phyloP scores from a whole-genome alignment of 106 monocot species.

The Vanilla planifolia region DNA sequence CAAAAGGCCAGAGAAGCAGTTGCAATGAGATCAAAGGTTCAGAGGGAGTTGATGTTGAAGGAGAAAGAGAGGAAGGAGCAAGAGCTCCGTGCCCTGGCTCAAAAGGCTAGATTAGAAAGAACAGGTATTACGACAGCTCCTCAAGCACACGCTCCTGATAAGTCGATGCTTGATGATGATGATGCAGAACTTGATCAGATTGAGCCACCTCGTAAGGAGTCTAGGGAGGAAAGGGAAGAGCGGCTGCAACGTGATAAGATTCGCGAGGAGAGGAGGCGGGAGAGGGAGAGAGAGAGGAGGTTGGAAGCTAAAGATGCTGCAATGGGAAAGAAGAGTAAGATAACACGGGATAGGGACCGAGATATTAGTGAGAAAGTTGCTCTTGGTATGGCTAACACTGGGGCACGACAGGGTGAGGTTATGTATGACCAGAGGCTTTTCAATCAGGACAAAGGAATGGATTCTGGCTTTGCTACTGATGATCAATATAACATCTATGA shows the following conservation, averaged over 20 bases:
- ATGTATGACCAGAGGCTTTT: conserved; percentile 98
- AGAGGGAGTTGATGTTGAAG: conserved; percentile 80
- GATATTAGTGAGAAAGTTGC: conserved; percentile 96
- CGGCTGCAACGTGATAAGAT: conserved; percentile 81
- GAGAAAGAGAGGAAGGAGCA: conserved; percentile 97
- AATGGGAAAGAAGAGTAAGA: conserved; percentile 90
- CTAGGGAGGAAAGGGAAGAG: conserved; percentile 71
- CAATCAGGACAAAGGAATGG: conserved; percentile 98
- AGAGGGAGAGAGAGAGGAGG: conserved; percentile 93
- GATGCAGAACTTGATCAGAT: conserved; percentile 27
- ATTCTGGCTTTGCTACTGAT: conserved; percentile 84
- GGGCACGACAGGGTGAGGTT: conserved; percentile 70
- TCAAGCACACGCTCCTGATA: conserved; percentile 21
- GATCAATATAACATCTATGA: conserved; percentile 96
- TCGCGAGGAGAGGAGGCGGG: conserved; percentile 75
- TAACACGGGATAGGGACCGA: conserved; percentile 83
- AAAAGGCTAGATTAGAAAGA: conserved; percentile 78
- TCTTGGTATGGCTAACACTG: conserved; percentile 84
- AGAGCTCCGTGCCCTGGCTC: conserved; percentile 76
- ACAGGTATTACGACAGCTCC: conserved; percentile 75
- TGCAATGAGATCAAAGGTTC: conserved; percentile 92
- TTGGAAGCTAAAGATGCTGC: conserved; percentile 80
- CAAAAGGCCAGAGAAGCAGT: conserved; percentile 94
- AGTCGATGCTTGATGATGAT: conserved; percentile 27
- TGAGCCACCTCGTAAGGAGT: conserved; percentile 47